Evolutionary conservation across 768 basidiomycete species (phyloP), one percentile per base, ranked within the genome.

Genomic region (Boletus rubescentipes): DNA sequence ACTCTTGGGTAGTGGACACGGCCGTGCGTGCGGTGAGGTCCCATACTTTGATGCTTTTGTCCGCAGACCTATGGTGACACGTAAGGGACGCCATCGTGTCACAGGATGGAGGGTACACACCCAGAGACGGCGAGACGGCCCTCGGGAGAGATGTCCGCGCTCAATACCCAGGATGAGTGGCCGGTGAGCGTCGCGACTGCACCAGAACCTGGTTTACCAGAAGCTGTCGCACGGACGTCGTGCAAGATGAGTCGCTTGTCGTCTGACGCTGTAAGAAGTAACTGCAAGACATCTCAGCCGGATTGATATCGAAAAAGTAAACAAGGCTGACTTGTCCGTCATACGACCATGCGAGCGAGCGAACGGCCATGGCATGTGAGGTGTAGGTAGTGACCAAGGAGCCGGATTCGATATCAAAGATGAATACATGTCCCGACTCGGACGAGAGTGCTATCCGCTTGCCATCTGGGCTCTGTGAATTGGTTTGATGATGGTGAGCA

Each of bases 81-180:
- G 15, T 60, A 7, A 51, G 42, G 1, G 9, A 49, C 9, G 20
- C 18, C 36, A 43, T 42, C 2, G 18, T 16, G 44, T 35, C 31
- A 20, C 18, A 43, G 32, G 9, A 38, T 20, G 60, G n/a, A 53
- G 39, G 32, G 36, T 9, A 72, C 79, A 54, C 67, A 92, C 90
- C 93, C 92, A 51, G 90, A 92, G 16, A 91, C 77, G 14, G 85
- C 88, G 18, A 93, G 79, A 46, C 85, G 80, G 9, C 84, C 84
- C 67, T 95, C 93, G 10, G 86, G 89, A 29, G 91, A 89, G 38
- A 94, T 82, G 62, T 91, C 89, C 8, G 84, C 77, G 62, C 85
- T 87, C 35, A 98, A 78, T 2, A 93, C 91, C 93, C 95, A 96
- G 10, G 93, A 94, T 0, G 90, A 81, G 68, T 98, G 94, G 0